Conservation (phyloP, 73 alveolate species). For the Paramecium tetraurelia region DNA sequence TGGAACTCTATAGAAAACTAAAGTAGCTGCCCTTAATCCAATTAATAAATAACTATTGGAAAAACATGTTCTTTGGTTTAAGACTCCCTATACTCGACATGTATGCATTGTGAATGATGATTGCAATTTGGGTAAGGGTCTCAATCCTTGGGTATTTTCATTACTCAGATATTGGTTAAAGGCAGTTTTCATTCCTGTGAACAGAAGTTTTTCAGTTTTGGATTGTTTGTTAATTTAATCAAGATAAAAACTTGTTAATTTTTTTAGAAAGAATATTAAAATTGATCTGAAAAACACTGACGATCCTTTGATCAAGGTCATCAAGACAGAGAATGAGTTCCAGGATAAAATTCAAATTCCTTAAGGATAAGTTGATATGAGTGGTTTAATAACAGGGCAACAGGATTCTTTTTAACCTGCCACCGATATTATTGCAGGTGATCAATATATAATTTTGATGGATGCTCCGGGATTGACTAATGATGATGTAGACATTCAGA, state of each 20-base stretch:
- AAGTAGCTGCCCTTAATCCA: slow-evolving; percentile 46
- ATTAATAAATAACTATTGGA: not conserved
- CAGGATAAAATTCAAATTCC: slow-evolving; percentile 41
- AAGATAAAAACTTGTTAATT: slow-evolving; percentile 30
- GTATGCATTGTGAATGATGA: slow-evolving; percentile 46
- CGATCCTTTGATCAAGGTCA: slow-evolving; percentile 7
- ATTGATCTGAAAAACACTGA: not conserved
- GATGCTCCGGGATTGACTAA: slow-evolving; percentile 61
- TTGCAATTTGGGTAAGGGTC: not conserved
- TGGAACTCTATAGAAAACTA: slow-evolving; percentile 45
- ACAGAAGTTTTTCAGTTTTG: slow-evolving; percentile 2
- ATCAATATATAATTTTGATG: slow-evolving; percentile 55
- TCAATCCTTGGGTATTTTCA: slow-evolving; percentile 52
- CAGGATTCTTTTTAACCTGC: slow-evolving; percentile 59
- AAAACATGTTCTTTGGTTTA: slow-evolving; percentile 36
- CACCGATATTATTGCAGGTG: slow-evolving; percentile 62
- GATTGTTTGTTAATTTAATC: slow-evolving; percentile 6
- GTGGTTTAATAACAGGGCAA: slow-evolving; percentile 47
- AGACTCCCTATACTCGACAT: slow-evolving; percentile 46
- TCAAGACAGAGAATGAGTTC: slow-evolving; percentile 8
- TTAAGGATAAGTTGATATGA: slow-evolving; percentile 49
- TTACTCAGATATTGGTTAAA: slow-evolving; percentile 27
- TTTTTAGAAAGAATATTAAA: slow-evolving; percentile 46
- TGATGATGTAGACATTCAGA: slow-evolving; percentile 57
- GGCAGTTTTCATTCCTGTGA: slow-evolving; percentile 43